phyloP scores from a whole-genome alignment of 352 stramenopile species.

The Phytopythium mirpurense region DNA sequence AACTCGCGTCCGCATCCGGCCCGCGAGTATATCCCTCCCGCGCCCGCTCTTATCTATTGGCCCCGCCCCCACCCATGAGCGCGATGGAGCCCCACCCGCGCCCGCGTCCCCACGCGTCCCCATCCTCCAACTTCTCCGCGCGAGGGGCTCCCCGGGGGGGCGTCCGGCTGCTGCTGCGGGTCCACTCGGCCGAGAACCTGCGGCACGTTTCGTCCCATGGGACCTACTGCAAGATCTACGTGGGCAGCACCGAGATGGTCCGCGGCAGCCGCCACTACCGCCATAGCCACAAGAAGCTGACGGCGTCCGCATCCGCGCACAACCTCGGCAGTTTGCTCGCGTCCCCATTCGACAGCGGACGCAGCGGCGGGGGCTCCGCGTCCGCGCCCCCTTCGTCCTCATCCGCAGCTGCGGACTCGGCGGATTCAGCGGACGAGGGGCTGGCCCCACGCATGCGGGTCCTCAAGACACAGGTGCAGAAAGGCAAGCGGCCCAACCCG shows the following conservation, averaged over 20 bases:
- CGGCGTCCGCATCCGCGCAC: slow-evolving; percentile 12
- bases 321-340: slow-evolving; percentile 9
- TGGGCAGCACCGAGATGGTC: slow-evolving; percentile 48
- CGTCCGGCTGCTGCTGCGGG: slow-evolving; percentile 52
- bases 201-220: slow-evolving; percentile 62
- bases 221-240: slow-evolving; percentile 69
- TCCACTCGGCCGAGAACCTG: slow-evolving; percentile 56
- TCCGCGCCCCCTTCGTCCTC: not conserved
- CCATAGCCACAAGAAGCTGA: slow-evolving; percentile 26
- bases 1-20: not conserved
- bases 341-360: slow-evolving; percentile 6
- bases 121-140: slow-evolving; percentile 26
- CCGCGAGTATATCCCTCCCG: slow-evolving; percentile 5
- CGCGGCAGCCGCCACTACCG: slow-evolving; percentile 25
- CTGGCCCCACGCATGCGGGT: slow-evolving; percentile 26
- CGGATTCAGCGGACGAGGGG: too few species aligned
- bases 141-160: not conserved
- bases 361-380: not conserved
- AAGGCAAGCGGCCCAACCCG: slow-evolving; percentile 35
- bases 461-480: slow-evolving; percentile 65
- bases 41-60: too few species aligned
- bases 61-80: not conserved
- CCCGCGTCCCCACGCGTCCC: slow-evolving; percentile 28
- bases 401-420: slow-evolving; percentile 3
- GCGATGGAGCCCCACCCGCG: slow-evolving; percentile 17